Percentiles rank a stretch among this genome's conserved stretches.
phyloP scores from a whole-genome alignment of 2,329 filamentous ascomycete genomes.

The Aspergillus piperis region DNA sequence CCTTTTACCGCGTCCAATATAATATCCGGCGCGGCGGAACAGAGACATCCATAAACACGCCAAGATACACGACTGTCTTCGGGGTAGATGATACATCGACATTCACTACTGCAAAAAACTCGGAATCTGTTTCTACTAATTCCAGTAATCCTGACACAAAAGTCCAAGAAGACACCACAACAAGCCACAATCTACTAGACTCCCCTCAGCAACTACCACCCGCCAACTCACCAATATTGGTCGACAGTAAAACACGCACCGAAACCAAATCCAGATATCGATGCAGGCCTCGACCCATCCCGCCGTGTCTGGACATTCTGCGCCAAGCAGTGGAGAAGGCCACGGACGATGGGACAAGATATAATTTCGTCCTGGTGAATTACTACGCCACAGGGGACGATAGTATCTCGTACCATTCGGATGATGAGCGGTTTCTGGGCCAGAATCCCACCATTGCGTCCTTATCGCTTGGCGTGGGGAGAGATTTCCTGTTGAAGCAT shows the following conservation, averaged over 20 bases:
- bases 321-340: conserved; percentile 64
- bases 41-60: conserved; percentile 63
- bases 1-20: conserved; percentile 76
- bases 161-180: too few relatives aligned
- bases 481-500: conserved; percentile 79
- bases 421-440: conserved; percentile 77
- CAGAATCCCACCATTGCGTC: conserved; percentile 70
- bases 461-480: conserved; percentile 68
- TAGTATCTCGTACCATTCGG: conserved; percentile 77
- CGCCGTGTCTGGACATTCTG: conserved; percentile 67
- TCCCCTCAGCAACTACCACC: not conserved
- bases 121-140: too few relatives aligned
- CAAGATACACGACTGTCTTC: conserved; percentile 64
- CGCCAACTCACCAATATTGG: conserved; percentile 21
- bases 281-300: conserved; percentile 68
- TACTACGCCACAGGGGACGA: conserved; percentile 78
- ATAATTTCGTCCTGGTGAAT: conserved; percentile 80
- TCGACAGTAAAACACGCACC: conserved; percentile 48
- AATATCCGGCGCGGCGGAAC: conserved; percentile 66
- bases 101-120: conserved; percentile 46
- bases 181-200: not conserved
- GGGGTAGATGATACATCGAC: conserved; percentile 64
- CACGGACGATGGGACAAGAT: conserved; percentile 58
- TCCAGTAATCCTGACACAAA: too few relatives aligned
- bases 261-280: conserved; percentile 50